A percentile compares a stretch with the other conserved stretches of the same genome.
These are phyloP conservation scores for Halenospora varia DNA, from an alignment of 495 filamentous ascomycete genomes.

Conservation along the genomic window DNA sequence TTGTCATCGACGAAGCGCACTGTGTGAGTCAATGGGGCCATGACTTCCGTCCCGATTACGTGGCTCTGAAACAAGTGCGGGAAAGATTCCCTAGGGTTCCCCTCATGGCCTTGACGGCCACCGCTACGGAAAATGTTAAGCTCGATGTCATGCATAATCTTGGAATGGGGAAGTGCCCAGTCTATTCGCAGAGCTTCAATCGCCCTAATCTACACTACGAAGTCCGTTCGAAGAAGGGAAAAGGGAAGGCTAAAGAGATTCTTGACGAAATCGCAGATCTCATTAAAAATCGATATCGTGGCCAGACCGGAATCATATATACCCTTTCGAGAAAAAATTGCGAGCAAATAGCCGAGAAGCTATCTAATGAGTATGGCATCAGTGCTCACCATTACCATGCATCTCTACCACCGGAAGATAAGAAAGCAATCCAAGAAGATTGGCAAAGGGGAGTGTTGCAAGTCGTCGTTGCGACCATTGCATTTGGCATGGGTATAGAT, in stretches of 20 bases:
- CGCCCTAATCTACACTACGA: constrained; percentile 87
- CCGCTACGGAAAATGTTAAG: constrained; percentile 89
- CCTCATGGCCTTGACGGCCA: constrained; percentile 91
- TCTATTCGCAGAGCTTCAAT: constrained; percentile 91
- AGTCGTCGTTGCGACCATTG: constrained; percentile 98
- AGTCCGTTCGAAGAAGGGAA: constrained; percentile 52
- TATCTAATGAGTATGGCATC: constrained; percentile 57
- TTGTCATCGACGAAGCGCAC: constrained; percentile 97
- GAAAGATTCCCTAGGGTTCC: constrained; percentile 69
- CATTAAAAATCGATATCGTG: constrained; percentile 62
- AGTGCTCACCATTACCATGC: constrained; percentile 85
- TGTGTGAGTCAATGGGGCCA: constrained; percentile 99
- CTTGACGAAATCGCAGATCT: constrained; percentile 64
- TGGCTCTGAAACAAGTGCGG: constrained; percentile 70
- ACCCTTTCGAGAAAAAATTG: constrained; percentile 82
- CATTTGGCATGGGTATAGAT: constrained; percentile 99
- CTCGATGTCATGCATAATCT: constrained; percentile 87
- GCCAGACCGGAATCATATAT: constrained; percentile 89
- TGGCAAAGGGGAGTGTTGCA: constrained; percentile 80
- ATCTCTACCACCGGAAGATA: constrained; percentile 59
- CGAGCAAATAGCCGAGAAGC: constrained; percentile 69
- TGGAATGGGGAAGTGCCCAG: constrained; percentile 66
- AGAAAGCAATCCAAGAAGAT: constrained; percentile 60
- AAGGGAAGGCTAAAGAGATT: constrained; percentile 49
- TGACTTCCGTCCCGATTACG: constrained; percentile 97